A percentile compares a stretch with the other conserved stretches of the same genome.
Conservation (phyloP, 257 asterid genomes). For the Lycium ferocissimum region DNA sequence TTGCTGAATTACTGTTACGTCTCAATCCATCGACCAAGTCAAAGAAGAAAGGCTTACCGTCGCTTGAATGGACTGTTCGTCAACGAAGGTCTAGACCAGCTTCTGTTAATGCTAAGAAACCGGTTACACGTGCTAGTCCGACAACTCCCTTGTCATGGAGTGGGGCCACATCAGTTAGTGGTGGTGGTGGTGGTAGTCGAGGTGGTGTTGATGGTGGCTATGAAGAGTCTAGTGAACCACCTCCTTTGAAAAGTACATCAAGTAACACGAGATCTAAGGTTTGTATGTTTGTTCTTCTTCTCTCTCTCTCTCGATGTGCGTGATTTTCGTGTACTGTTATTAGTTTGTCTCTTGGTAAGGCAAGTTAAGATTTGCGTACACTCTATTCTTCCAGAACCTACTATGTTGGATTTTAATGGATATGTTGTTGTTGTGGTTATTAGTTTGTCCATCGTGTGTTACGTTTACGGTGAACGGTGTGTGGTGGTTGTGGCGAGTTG, state of each 20-base stretch:
- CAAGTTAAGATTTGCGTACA: no score
- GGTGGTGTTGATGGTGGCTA: constrained; percentile 45
- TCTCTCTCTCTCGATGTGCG: neutral
- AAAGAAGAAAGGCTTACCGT: constrained; percentile 33
- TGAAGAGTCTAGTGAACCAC: constrained; percentile 50
- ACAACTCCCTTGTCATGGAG: constrained; percentile 79
- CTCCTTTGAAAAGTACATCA: constrained; percentile 34
- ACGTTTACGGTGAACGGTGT: constrained; percentile 32
- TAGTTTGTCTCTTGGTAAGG: neutral
- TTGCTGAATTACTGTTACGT: constrained; percentile 59
- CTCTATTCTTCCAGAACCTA: no score
- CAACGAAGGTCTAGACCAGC: constrained; percentile 68
- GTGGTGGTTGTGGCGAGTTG: constrained; percentile 30
- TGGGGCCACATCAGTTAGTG: constrained; percentile 65
- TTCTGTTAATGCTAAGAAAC: constrained; percentile 39
- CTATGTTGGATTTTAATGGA: no score
- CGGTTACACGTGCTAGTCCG: constrained; percentile 63
- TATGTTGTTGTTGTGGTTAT: neutral
- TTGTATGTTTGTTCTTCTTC: constrained; percentile 14
- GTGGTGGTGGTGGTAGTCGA: constrained; percentile 45
- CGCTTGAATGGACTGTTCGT: constrained; percentile 67
- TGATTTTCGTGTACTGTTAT: neutral
- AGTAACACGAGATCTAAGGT: constrained; percentile 71
- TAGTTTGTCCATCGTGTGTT: neutral
- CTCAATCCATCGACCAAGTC: constrained; percentile 40